Conservation (phyloP, 208 protist genomes). For the Leishmania braziliensis region DNA sequence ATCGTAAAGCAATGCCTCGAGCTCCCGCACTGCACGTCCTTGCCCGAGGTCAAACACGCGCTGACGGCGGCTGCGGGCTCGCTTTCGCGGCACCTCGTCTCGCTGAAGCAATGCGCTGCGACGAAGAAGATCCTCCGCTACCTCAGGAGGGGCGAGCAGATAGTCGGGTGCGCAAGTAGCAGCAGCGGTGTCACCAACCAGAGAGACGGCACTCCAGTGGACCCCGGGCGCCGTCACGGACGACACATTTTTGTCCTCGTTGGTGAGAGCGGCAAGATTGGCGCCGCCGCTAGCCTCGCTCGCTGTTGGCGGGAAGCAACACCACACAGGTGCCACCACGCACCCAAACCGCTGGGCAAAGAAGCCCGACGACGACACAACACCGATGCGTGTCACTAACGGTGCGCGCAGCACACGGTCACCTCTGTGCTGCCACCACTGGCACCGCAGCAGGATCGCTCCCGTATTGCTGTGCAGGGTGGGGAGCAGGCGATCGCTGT, state of each 20-base stretch:
- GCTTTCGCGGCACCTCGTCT: slow-evolving; percentile 10
- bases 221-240: no score
- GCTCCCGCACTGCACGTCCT: slow-evolving; percentile 14
- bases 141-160: slow-evolving; percentile 23
- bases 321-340: slow-evolving; percentile 61
- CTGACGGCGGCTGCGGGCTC: slow-evolving; percentile 22
- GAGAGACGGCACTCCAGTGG: slow-evolving; percentile 9
- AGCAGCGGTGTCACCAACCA: neutral
- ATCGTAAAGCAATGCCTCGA: slow-evolving; percentile 22
- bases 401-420: neutral
- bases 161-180: neutral
- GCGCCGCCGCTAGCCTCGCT: neutral
- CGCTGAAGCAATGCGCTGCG: slow-evolving; percentile 18
- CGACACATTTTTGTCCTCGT: neutral
- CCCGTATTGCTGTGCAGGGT: slow-evolving; percentile 32
- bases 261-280: neutral
- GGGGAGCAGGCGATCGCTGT: slow-evolving; percentile 15
- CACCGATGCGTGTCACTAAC: slow-evolving; percentile 38
- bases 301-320: slow-evolving; percentile 21
- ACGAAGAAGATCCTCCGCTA: slow-evolving; percentile 14
- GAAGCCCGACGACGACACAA: slow-evolving; percentile 52
- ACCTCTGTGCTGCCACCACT: neutral
- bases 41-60: slow-evolving; percentile 25
- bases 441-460: slow-evolving; percentile 28
- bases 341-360: slow-evolving; percentile 78